Evolutionary conservation across 1,284 basidiomycete genomes (phyloP).

Genomic region (Ustilago trichophora): DNA sequence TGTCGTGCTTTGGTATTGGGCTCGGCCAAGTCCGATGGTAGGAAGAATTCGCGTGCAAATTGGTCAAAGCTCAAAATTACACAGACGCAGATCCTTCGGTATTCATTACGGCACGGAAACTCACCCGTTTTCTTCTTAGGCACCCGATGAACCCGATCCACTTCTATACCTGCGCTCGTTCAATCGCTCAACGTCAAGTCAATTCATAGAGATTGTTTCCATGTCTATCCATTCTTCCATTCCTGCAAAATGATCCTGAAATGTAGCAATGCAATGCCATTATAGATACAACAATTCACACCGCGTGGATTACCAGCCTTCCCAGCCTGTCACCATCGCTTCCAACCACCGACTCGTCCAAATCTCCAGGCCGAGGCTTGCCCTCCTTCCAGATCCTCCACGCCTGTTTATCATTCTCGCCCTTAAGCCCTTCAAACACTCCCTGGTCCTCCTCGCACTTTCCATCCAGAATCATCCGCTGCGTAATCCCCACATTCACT

Average conservation of each 20-base stretch:
- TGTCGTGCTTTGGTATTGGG: neutral
- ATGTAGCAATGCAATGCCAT: neutral
- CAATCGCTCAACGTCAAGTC: too few relatives aligned
- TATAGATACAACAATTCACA: neutral
- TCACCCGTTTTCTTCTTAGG: constrained; percentile 15
- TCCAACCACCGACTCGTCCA: constrained; percentile 4
- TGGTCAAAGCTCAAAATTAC: neutral
- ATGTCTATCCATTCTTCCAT: too few relatives aligned
- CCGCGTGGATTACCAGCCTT: constrained; percentile 24
- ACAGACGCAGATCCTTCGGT: too few relatives aligned
- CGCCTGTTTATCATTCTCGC: constrained; percentile 9
- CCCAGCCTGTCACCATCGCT: constrained; percentile 20
- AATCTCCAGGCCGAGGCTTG: constrained; percentile 8
- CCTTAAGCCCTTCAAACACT: constrained; percentile 27
- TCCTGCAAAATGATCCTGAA: too few relatives aligned
- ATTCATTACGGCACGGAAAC: constrained; percentile 9
- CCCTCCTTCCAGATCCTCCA: constrained; percentile 48
- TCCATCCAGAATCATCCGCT: constrained; percentile 17
- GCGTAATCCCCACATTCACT: constrained; percentile 24
- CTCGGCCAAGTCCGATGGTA: constrained; percentile 39
- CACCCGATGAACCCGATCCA: neutral
- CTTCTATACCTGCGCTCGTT: neutral
- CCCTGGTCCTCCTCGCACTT: constrained; percentile 35
- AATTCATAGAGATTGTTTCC: too few relatives aligned
- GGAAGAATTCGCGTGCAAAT: neutral